These are phyloP conservation scores for Ajuga chamaepitys DNA, from an alignment of 257 asterid species.

Conservation along the genomic window DNA sequence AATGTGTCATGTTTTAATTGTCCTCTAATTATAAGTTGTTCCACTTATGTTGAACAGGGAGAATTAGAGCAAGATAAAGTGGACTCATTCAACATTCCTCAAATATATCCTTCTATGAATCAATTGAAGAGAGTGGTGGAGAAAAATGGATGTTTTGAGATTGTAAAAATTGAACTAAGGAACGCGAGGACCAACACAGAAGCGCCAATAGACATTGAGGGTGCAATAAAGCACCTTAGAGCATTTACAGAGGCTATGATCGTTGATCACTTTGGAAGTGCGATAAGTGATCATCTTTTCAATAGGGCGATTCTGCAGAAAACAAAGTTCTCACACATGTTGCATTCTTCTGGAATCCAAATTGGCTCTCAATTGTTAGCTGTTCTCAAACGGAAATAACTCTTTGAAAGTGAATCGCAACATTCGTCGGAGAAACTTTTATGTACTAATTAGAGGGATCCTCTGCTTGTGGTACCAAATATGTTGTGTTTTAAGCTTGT, in stretches of 20 bases:
- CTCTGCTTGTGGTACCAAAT: too few species aligned
- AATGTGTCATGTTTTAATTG: too few species aligned
- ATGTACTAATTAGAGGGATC: too few species aligned
- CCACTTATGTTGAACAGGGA: constrained; percentile 23
- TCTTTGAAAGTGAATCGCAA: too few species aligned
- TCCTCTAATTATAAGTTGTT: too few species aligned
- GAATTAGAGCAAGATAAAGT: constrained; percentile 18
- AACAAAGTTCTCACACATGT: constrained; percentile 2
- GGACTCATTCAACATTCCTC: constrained; percentile 30
- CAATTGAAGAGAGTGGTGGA: constrained; percentile 15
- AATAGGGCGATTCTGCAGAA: constrained; percentile 1
- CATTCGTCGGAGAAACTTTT: too few species aligned
- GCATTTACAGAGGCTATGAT: constrained; percentile 14
- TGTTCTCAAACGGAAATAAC: constrained; percentile 15
- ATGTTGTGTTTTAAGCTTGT: too few species aligned
- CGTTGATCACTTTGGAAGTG: constrained; percentile 6
- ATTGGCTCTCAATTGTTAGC: constrained; percentile 13
- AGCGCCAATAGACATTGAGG: constrained; percentile 13
- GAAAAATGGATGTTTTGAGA: constrained; percentile 13
- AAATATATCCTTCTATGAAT: constrained; percentile 11
- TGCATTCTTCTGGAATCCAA: constrained; percentile 11
- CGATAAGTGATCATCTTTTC: constrained; percentile 11
- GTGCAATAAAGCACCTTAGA: constrained; percentile 20
- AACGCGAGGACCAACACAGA: not conserved
- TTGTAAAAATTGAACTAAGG: constrained; percentile 16